Percentiles rank a stretch among this genome's conserved stretches.
phyloP scores from a whole-genome alignment of 2,329 filamentous ascomycete species.

The Didymella exigua region DNA sequence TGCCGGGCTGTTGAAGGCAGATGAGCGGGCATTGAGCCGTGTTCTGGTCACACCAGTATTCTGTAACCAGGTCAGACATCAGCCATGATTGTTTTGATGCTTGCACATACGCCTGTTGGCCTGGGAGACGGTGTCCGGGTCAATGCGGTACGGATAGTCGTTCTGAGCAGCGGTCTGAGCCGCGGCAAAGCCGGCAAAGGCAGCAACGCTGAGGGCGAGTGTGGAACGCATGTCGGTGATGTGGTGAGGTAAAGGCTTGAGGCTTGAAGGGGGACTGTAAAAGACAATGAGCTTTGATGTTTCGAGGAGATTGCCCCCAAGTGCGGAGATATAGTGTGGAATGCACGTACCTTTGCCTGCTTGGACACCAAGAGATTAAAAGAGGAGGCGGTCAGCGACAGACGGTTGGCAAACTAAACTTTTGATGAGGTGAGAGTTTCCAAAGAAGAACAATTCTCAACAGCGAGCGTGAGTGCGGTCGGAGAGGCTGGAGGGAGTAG shows the following conservation, averaged over 20 bases:
- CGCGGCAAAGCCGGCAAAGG: constrained; percentile 58
- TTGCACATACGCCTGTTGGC: constrained; percentile 57
- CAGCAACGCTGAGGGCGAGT: constrained; percentile 58
- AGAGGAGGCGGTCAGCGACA: constrained; percentile 31
- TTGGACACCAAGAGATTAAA: constrained; percentile 8
- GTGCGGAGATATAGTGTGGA: constrained; percentile 12
- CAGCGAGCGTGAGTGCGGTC: constrained; percentile 40
- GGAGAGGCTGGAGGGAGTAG: constrained; percentile 21
- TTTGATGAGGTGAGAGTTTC: constrained; percentile 14
- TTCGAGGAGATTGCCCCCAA: constrained; percentile 8
- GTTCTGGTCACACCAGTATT: constrained; percentile 70
- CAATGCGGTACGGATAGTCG: constrained; percentile 58
- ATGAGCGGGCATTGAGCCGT: constrained; percentile 70
- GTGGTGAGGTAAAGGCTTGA: constrained; percentile 3
- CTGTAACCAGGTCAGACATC: constrained; percentile 47
- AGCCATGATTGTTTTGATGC: neutral
- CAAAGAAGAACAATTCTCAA: constrained; percentile 20
- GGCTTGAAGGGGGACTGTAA: constrained; percentile 1
- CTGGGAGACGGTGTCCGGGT: constrained; percentile 65
- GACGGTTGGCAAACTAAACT: constrained; percentile 16
- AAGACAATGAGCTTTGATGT: constrained; percentile 7
- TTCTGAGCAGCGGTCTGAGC: constrained; percentile 50
- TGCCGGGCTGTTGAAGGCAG: constrained; percentile 66
- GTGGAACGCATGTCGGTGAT: constrained; percentile 53
- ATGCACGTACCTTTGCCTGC: constrained; percentile 17